Conservation (phyloP, 2,329 filamentous ascomycete genomes). For the Alternaria arbusti region DNA sequence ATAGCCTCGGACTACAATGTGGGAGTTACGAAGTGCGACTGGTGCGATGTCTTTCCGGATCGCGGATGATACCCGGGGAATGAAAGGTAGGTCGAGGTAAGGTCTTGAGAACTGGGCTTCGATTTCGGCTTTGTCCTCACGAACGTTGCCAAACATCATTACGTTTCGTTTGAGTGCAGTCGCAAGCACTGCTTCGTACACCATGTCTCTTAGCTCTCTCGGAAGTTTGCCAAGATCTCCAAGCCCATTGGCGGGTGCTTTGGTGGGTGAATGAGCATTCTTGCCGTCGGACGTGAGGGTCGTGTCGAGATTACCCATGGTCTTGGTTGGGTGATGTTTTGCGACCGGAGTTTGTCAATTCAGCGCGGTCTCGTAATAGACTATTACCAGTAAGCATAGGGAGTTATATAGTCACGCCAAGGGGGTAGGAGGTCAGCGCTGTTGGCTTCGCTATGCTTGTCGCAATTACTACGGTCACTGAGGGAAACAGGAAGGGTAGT, state of each 20-base stretch:
- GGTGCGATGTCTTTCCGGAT: neutral
- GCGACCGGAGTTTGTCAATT: too few relatives aligned
- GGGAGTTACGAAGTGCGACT: neutral
- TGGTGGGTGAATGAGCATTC: neutral
- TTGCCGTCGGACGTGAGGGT: too few relatives aligned
- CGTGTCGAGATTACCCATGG: neutral
- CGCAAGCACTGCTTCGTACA: neutral
- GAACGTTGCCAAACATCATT: too few relatives aligned
- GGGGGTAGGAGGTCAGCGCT: neutral
- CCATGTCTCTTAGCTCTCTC: neutral
- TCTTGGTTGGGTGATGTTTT: neutral
- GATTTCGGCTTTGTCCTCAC: neutral
- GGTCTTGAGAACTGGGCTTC: neutral
- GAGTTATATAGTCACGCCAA: neutral
- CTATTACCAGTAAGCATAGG: too few relatives aligned
- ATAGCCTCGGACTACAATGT: neutral
- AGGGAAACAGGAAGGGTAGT: neutral
- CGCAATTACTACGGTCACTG: neutral
- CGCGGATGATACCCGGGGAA: neutral
- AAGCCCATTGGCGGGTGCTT: neutral
- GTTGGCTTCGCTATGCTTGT: neutral
- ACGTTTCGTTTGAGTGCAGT: neutral
- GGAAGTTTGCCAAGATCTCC: neutral
- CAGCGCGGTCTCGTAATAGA: too few relatives aligned
- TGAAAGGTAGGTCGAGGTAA: neutral